Conservation (phyloP, 192 early-diverging fungal species). For the Coemansia sp. region DNA sequence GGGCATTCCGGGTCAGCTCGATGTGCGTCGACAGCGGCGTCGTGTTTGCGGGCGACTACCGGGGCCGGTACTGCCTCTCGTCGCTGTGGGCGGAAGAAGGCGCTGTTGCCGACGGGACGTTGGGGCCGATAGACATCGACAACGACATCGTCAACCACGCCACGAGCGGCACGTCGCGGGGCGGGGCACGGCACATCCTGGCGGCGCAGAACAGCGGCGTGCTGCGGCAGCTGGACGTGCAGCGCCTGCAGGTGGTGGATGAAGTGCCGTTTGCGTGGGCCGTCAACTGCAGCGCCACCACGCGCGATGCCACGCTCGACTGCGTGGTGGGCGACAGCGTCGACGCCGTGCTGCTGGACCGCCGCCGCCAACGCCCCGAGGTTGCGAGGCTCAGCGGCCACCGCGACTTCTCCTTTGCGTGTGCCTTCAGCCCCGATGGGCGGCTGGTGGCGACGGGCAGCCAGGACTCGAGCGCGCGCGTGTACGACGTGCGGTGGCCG, state of each 20-base stretch:
- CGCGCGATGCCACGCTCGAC: constrained; percentile 19
- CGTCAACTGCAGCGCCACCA: constrained; percentile 42
- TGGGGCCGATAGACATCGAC: neutral
- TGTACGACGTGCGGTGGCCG: constrained; percentile 51
- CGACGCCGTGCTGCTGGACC: constrained; percentile 30
- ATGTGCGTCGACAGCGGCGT: constrained; percentile 38
- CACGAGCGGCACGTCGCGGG: neutral
- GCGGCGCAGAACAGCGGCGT: constrained; percentile 36
- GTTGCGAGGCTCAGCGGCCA: constrained; percentile 37
- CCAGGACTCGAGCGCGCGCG: constrained; percentile 50
- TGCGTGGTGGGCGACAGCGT: constrained; percentile 51
- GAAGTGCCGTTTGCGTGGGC: constrained; percentile 31
- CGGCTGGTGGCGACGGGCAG: constrained; percentile 48
- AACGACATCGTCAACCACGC: constrained; percentile 48
- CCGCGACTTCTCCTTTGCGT: constrained; percentile 43
- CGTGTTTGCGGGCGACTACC: constrained; percentile 44
- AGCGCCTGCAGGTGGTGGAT: neutral
- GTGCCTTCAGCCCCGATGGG: constrained; percentile 45
- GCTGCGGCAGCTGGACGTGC: constrained; percentile 21
- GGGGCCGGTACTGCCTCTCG: constrained; percentile 30
- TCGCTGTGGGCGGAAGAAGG: constrained; percentile 15
- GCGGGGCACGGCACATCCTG: constrained; percentile 8
- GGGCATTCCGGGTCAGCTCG: constrained; percentile 24
- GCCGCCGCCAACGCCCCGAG: constrained; percentile 1
- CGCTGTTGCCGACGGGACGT: neutral